A percentile compares a stretch with the other conserved stretches of the same genome.
Evolutionary conservation across 2,329 filamentous ascomycete species (phyloP).

Genomic region (Ploettnerulaceae sp.): DNA sequence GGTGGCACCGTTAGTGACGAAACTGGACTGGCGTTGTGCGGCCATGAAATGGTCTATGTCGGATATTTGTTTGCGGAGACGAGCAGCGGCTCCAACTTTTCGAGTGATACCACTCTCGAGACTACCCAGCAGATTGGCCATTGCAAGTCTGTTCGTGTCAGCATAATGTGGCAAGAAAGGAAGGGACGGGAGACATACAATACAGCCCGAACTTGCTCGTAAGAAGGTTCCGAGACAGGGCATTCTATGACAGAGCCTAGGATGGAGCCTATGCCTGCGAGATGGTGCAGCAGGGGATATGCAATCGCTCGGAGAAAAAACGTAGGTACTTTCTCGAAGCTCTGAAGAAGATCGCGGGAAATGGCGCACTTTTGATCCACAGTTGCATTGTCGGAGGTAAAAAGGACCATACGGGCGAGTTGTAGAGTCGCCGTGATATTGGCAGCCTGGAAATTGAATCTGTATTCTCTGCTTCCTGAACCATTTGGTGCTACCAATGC

Average conservation of each 20-base stretch:
- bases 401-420: slow-evolving; percentile 44
- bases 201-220: slow-evolving; percentile 36
- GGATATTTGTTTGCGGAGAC: slow-evolving; percentile 39
- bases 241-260: slow-evolving; percentile 42
- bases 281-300: slow-evolving; percentile 44
- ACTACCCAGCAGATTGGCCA: slow-evolving; percentile 42
- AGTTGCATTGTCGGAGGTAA: slow-evolving; percentile 35
- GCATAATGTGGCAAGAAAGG: background rate
- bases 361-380: slow-evolving; percentile 43
- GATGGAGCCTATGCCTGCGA: slow-evolving; percentile 45
- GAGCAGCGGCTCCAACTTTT: slow-evolving; percentile 37
- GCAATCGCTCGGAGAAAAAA: slow-evolving; percentile 45
- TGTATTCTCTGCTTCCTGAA: slow-evolving; percentile 15
- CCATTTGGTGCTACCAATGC: background rate
- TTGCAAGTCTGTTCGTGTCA: slow-evolving; percentile 30
- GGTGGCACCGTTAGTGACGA: background rate
- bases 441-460: slow-evolving; percentile 44
- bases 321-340: slow-evolving; percentile 40
- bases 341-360: slow-evolving; percentile 40
- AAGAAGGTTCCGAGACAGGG: slow-evolving; percentile 19
- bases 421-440: slow-evolving; percentile 43
- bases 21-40: slow-evolving; percentile 5
- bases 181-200: slow-evolving; percentile 28
- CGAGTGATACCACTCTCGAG: slow-evolving; percentile 39
- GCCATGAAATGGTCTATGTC: slow-evolving; percentile 37